Evolutionary conservation across 768 basidiomycete species (phyloP).

Genomic region (Mycena rosella): DNA sequence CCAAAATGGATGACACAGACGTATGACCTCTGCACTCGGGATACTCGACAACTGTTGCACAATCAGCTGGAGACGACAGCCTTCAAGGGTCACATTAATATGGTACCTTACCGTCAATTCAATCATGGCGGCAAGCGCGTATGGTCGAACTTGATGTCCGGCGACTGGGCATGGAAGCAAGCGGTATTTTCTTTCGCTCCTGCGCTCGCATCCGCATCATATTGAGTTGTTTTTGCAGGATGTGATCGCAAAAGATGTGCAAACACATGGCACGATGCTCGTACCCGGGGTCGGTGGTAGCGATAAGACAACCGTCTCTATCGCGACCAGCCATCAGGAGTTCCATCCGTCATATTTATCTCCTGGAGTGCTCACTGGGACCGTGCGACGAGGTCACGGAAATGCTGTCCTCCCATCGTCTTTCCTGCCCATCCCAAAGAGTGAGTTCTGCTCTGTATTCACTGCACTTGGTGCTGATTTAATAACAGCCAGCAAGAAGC

Average conservation of each 20-base stretch:
- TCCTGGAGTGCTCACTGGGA: slow-evolving; percentile 45
- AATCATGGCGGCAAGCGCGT: slow-evolving; percentile 38
- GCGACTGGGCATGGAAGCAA: slow-evolving; percentile 44
- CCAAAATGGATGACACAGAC: slow-evolving; percentile 23
- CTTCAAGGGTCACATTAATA: slow-evolving; percentile 34
- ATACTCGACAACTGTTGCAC: slow-evolving; percentile 3
- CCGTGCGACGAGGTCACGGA: slow-evolving; percentile 45
- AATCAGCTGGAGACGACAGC: background rate
- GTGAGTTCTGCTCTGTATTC: slow-evolving; percentile 38
- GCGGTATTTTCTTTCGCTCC: slow-evolving; percentile 32
- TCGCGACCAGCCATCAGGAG: slow-evolving; percentile 54
- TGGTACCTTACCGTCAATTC: slow-evolving; percentile 43
- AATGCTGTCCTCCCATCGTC: slow-evolving; percentile 45
- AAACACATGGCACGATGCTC: slow-evolving; percentile 47
- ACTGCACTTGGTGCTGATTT: background rate
- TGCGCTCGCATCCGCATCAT: background rate
- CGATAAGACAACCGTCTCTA: slow-evolving; percentile 59
- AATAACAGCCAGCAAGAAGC: background rate
- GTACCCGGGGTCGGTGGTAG: slow-evolving; percentile 50
- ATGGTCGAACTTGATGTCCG: slow-evolving; percentile 44
- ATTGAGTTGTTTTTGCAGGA: slow-evolving; percentile 20
- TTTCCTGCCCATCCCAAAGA: slow-evolving; percentile 53
- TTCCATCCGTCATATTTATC: slow-evolving; percentile 53
- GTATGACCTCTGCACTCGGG: slow-evolving; percentile 22
- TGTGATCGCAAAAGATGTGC: slow-evolving; percentile 35